These are phyloP conservation scores for Vittaforma corneae DNA, from an alignment of 371 early-diverging fungal species.

Conservation along the genomic window DNA sequence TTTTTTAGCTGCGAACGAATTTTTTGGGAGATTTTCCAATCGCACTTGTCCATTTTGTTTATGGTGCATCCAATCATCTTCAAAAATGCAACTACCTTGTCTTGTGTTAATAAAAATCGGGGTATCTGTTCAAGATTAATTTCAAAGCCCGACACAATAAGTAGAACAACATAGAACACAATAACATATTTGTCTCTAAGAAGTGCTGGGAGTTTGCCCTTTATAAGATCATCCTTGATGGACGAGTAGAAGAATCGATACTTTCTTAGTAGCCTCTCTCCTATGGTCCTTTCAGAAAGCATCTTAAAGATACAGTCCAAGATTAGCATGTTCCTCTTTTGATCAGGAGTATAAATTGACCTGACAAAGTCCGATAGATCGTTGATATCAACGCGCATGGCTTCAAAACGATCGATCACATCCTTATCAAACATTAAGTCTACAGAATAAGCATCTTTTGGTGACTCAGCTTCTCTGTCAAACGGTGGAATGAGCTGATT, in stretches of 20 bases:
- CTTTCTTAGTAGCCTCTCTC: background rate
- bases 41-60: background rate
- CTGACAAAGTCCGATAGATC: background rate
- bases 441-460: conserved; percentile 14
- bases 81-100: background rate
- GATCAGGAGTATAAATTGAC: background rate
- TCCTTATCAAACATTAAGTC: conserved; percentile 21
- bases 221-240: background rate
- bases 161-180: conserved; percentile 1
- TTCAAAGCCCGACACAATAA: background rate
- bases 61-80: background rate
- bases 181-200: background rate
- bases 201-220: background rate
- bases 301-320: background rate
- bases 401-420: background rate
- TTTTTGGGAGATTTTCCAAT: background rate
- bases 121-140: background rate
- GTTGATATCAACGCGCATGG: conserved; percentile 11
- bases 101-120: background rate
- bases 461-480: conserved; percentile 1
- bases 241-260: background rate
- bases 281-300: background rate
- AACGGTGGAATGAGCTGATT: conserved; percentile 17
- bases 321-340: background rate
- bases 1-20: background rate